A percentile compares a stretch with the other conserved stretches of the same genome.
Conservation (phyloP, 1,139 yeast genomes). For the Geotrichum restrictum region DNA sequence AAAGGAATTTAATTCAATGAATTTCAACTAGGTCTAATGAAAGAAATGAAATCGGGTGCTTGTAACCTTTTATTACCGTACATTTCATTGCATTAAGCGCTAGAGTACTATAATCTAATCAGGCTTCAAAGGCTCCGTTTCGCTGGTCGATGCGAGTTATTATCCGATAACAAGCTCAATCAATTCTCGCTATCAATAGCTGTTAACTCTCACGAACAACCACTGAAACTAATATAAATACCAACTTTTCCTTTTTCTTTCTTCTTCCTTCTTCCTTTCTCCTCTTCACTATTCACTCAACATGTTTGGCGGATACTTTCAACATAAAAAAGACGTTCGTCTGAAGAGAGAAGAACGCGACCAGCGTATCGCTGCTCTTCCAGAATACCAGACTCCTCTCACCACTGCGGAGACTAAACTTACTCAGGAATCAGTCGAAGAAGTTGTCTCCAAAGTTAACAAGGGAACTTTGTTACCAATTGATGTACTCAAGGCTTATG, state of each 20-base stretch:
- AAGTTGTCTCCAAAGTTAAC: slow-evolving; percentile 35
- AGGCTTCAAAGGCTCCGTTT: neutral
- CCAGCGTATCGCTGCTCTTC: slow-evolving; percentile 36
- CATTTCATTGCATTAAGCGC: too few relatives aligned
- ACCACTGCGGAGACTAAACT: slow-evolving; percentile 34
- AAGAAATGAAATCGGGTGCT: too few relatives aligned
- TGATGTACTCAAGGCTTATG: slow-evolving; percentile 40
- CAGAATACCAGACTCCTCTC: slow-evolving; percentile 36
- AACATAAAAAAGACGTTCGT: slow-evolving; percentile 24
- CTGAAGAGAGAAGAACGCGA: slow-evolving; percentile 38
- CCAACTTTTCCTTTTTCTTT: neutral
- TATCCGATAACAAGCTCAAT: too few relatives aligned
- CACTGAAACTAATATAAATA: neutral
- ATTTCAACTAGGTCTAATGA: too few relatives aligned
- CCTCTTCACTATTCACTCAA: neutral
- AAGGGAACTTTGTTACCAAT: slow-evolving; percentile 35
- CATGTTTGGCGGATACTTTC: slow-evolving; percentile 22
- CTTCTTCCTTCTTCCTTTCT: neutral
- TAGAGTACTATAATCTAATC: too few relatives aligned
- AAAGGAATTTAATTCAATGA: too few relatives aligned
- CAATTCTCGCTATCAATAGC: slow-evolving; percentile 4
- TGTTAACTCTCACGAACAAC: neutral
- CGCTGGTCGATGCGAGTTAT: neutral
- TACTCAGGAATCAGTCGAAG: slow-evolving; percentile 32
- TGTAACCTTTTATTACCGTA: too few relatives aligned